Evolutionary conservation across 306 rosid genomes (phyloP).

Genomic region (Rosa multiflora): DNA sequence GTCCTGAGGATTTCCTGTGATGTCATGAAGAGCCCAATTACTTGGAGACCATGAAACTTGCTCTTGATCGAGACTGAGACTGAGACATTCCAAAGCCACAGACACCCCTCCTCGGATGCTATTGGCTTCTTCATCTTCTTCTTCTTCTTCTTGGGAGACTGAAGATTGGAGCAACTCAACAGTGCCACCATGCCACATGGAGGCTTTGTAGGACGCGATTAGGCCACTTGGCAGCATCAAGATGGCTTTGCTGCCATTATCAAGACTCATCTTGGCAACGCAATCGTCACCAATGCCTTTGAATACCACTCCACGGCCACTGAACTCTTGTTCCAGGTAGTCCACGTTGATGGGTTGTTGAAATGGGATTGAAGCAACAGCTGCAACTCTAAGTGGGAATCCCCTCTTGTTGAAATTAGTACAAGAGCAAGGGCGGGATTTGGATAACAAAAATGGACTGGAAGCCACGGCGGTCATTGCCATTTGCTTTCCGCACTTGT

Average conservation of each 20-base stretch:
- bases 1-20: slow-evolving; percentile 52
- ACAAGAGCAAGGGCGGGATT: background rate
- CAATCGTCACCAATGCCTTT: slow-evolving; percentile 60
- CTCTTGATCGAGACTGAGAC: slow-evolving; percentile 11
- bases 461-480: slow-evolving; percentile 35
- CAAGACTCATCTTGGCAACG: slow-evolving; percentile 64
- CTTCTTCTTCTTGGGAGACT: slow-evolving; percentile 61
- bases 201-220: slow-evolving; percentile 76
- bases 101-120: slow-evolving; percentile 73
- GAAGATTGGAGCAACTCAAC: slow-evolving; percentile 70
- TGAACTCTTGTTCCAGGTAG: slow-evolving; percentile 66
- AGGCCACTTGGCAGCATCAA: slow-evolving; percentile 77
- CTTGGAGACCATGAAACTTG: slow-evolving; percentile 53
- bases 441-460: slow-evolving; percentile 16
- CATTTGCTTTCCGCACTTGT: too few relatives aligned
- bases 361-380: slow-evolving; percentile 64
- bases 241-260: slow-evolving; percentile 62
- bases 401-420: slow-evolving; percentile 29
- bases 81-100: slow-evolving; percentile 39
- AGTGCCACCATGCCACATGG: slow-evolving; percentile 90
- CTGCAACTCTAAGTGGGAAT: slow-evolving; percentile 30
- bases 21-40: slow-evolving; percentile 57
- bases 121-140: slow-evolving; percentile 44
- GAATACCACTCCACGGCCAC: slow-evolving; percentile 79
- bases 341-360: slow-evolving; percentile 71